Evolutionary conservation across 345 rosid genomes (phyloP), one percentile per base, ranked within the genome.

Genomic region (Euphorbia pulcherrima): DNA sequence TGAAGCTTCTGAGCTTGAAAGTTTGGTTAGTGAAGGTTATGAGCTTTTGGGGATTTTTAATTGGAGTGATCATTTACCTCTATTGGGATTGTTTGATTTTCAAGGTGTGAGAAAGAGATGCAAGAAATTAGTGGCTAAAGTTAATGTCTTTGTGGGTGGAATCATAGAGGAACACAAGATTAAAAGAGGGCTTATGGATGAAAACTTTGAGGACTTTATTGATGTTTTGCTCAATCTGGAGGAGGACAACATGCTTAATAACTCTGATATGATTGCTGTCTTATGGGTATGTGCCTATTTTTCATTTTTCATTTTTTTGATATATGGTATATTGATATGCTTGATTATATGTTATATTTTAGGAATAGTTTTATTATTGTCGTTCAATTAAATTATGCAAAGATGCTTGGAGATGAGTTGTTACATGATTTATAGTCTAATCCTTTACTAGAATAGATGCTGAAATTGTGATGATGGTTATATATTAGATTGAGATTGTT

Each of bases 61-160:
- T 47, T 92, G 94, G 96, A 79, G 92, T 54, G 97, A 92, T 51
- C 97, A 89, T 78, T 88, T 89, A 68, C 87, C 94, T n/a, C 3
- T 82, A 16, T 35, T 92, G 65, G 77, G 89, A 24, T 83, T 79
- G 84, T 67, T 92, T 23, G 98, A 90, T 68, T 77, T 82, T 68
- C 98, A 88, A 75, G 90, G 96, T 11, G 90, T 90, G 62, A 82
- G 92, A 79, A 84, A 74, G 79, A 85, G 88, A 62, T 83, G 96
- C 39, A 81, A 79, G 58, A 79, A 64, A 8, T 75, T 90, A 75
- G 85, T 76, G 28, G 60, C 64, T 6, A 79, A 80, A 61, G 98
- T 92, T 21, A 86, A 82, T 63, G 70, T 72, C 8, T 90, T 82
- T 64, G 97, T 90, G 13, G 83, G 83, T 10, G 61, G 73, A 54